Evolutionary conservation across 495 filamentous ascomycete species (phyloP), one percentile per base, ranked within the genome.

Genomic region (Neurospora sp.): DNA sequence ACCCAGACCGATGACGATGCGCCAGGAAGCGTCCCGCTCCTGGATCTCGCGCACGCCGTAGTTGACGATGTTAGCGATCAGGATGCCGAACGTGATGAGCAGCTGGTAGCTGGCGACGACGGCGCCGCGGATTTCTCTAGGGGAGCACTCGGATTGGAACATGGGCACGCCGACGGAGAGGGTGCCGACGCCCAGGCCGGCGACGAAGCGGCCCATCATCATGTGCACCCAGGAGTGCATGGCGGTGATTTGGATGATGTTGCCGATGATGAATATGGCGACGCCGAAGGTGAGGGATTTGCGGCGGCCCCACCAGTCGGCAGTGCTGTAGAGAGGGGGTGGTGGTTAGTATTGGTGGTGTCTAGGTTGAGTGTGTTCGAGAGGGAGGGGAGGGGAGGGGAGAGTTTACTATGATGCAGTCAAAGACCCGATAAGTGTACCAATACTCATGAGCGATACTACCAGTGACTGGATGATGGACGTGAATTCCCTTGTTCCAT

Each of bases 11-110:
- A 93, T 91, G 46, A 91, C 86, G 76, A 92, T 87, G 39, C 89
- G 83, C 92, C 92, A 94, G 2, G 88, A 88, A 11, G 84, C 83
- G 41, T 85, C 81, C 39, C 79, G 82, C 20, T 74, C 73, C 27
- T 86, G 66, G 66, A 79, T 75, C 14, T 88, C 46, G 84, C 91
- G 80, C 78, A 79, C 76, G 66, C 74, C 79, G 39, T 81, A 92
- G 81, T 93, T 93, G 84, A 94, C 84, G 72, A 89, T 85, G 82
- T 92, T 89, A 72, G 92, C 90, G 70, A 91, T 85, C 74, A 93
- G 89, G 80, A 94, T 92, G 72, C 92, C 92, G 48, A 92, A 84
- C 27, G 92, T 92, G 78, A 93, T 92, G 79, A 93, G 90, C 39
- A 94, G 86, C 83, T 94, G 92, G 81, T 93, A 94, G 41, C 88